Conservation (phyloP, 2,329 filamentous ascomycete species). For the Penicillium thymicola region DNA sequence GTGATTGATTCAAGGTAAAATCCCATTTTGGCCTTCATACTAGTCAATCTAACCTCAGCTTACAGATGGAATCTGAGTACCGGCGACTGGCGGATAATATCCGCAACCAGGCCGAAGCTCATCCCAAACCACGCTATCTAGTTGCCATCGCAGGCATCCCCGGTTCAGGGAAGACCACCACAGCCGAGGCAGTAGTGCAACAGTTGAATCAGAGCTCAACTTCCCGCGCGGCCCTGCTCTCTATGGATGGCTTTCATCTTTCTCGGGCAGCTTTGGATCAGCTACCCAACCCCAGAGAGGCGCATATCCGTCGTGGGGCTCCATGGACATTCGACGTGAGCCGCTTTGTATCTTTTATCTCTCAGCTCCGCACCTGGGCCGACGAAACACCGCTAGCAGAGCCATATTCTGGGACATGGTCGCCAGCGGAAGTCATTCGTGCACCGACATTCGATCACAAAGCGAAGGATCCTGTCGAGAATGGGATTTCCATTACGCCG, state of each 20-base stretch:
- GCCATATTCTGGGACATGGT: slow-evolving; percentile 5
- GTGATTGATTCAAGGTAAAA: slow-evolving; percentile 4
- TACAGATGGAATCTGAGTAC: slow-evolving; percentile 27
- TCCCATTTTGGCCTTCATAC: neutral
- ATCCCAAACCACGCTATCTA: slow-evolving; percentile 20
- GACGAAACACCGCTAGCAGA: slow-evolving; percentile 14
- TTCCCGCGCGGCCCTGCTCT: slow-evolving; percentile 22
- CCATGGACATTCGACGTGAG: slow-evolving; percentile 39
- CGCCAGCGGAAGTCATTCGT: slow-evolving; percentile 15
- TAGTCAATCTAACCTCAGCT: neutral
- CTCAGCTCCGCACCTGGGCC: slow-evolving; percentile 24
- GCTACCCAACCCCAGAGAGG: slow-evolving; percentile 33
- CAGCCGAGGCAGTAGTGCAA: slow-evolving; percentile 27
- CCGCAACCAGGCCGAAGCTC: slow-evolving; percentile 13
- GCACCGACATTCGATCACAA: slow-evolving; percentile 38
- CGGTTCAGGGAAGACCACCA: slow-evolving; percentile 37
- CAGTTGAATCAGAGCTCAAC: slow-evolving; percentile 21
- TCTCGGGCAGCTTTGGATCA: slow-evolving; percentile 28
- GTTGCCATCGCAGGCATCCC: slow-evolving; percentile 33
- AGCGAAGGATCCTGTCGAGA: slow-evolving; percentile 34
- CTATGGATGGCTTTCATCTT: slow-evolving; percentile 42
- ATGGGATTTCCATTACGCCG: slow-evolving; percentile 25
- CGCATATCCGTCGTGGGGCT: slow-evolving; percentile 36
- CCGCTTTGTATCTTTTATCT: slow-evolving; percentile 30
- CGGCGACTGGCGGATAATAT: slow-evolving; percentile 18